Conservation (phyloP, 2,329 filamentous ascomycete species). For the Paramyrothecium roridum region DNA sequence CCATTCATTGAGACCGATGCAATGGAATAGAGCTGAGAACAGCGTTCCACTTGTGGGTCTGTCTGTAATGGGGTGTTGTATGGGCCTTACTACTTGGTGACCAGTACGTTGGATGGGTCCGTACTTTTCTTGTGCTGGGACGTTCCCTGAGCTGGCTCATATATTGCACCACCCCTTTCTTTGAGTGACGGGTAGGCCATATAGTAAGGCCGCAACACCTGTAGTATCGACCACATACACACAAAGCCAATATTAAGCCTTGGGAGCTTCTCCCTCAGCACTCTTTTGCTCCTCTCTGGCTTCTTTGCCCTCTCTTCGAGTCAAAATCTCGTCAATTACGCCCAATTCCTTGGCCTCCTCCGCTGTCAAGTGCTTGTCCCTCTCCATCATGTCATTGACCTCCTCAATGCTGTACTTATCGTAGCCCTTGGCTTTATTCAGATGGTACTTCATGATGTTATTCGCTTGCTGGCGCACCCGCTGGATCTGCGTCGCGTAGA, state of each 20-base stretch:
- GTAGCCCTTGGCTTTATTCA: conserved; percentile 72
- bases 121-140: too few relatives aligned
- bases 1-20: too few relatives aligned
- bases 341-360: conserved; percentile 86
- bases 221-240: too few relatives aligned
- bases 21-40: too few relatives aligned
- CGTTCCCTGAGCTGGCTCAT: too few relatives aligned
- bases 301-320: conserved; percentile 51
- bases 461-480: conserved; percentile 83
- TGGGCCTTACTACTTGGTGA: too few relatives aligned
- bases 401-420: conserved; percentile 78
- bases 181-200: too few relatives aligned
- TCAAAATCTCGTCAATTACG: conserved; percentile 86
- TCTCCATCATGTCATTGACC: conserved; percentile 93
- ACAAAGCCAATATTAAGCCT: not conserved
- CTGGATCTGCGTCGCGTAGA: conserved; percentile 96
- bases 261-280: conserved; percentile 1
- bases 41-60: too few relatives aligned
- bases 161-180: too few relatives aligned
- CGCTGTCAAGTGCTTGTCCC: conserved; percentile 90
- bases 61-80: too few relatives aligned
- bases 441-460: conserved; percentile 80
- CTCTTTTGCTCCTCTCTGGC: conserved; percentile 23
- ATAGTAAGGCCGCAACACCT: too few relatives aligned
- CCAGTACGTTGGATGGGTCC: too few relatives aligned